Percentiles rank a stretch among this genome's conserved stretches.
These are phyloP conservation scores for Dimocarpus longan DNA, from an alignment of 345 rosid species.

Conservation along the genomic window DNA sequence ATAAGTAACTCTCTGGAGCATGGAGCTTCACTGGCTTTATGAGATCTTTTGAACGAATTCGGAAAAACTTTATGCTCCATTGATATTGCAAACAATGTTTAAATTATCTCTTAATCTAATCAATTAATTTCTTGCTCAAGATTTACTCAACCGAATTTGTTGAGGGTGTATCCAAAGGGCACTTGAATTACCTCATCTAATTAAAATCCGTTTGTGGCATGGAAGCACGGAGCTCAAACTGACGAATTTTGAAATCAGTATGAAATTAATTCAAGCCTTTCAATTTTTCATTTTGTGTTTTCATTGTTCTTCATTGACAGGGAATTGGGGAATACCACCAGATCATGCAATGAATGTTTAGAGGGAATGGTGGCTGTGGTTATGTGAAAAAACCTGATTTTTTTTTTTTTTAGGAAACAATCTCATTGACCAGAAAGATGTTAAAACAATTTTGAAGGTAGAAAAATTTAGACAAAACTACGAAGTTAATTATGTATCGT, in stretches of 20 bases:
- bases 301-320: conserved; percentile 31
- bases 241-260: background rate
- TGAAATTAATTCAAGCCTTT: background rate
- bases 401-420: conserved; percentile 48
- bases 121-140: conserved; percentile 28
- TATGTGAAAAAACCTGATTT: conserved; percentile 78
- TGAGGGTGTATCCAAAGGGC: conserved; percentile 84
- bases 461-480: background rate
- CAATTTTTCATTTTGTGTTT: no score
- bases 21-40: no score
- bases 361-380: conserved; percentile 85
- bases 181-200: conserved; percentile 75
- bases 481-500: background rate
- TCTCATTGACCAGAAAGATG: conserved; percentile 38
- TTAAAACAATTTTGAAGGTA: conserved; percentile 60
- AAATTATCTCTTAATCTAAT: background rate
- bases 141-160: conserved; percentile 77
- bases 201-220: conserved; percentile 77
- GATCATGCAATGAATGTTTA: conserved; percentile 91
- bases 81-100: no score
- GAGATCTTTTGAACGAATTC: background rate
- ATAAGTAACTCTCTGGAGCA: no score
- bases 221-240: conserved; percentile 96
- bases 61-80: background rate
- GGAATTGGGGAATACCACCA: conserved; percentile 63